Evolutionary conservation across 176 grass and related monocot species (phyloP).

Genomic region (Pharus latifolius): DNA sequence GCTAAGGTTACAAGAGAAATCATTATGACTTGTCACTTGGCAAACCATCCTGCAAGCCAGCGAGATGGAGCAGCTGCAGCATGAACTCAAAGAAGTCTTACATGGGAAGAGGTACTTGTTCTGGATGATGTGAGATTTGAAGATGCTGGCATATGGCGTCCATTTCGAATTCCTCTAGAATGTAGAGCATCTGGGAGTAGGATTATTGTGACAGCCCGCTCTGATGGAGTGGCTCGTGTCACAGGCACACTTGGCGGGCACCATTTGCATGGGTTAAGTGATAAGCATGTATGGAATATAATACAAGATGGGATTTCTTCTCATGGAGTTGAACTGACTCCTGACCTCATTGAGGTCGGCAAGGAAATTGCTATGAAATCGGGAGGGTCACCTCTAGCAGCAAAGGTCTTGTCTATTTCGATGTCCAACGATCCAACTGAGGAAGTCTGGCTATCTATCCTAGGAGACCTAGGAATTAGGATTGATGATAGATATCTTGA

Average conservation of each 20-base stretch:
- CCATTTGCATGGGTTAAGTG: neutral
- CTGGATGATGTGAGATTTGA: slow-evolving; percentile 16
- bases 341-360: neutral
- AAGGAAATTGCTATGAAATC: neutral
- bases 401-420: neutral
- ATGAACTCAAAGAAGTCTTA: no score
- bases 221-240: neutral
- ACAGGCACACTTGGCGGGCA: neutral
- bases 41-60: no score
- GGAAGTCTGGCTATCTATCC: neutral
- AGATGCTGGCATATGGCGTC: neutral
- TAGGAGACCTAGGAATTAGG: neutral
- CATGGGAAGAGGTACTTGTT: slow-evolving; percentile 11
- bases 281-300: neutral
- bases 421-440: slow-evolving; percentile 6
- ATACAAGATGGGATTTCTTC: neutral
- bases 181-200: neutral
- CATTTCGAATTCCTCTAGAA: neutral
- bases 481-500: neutral
- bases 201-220: slow-evolving; percentile 2
- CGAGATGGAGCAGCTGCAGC: no score
- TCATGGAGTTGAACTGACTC: neutral
- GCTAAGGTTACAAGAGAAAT: no score
- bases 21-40: no score
- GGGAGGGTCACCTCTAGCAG: slow-evolving; percentile 9